Evolutionary conservation across 2,329 filamentous ascomycete genomes (phyloP).

Genomic region (Verticillium nonalfalfae): DNA sequence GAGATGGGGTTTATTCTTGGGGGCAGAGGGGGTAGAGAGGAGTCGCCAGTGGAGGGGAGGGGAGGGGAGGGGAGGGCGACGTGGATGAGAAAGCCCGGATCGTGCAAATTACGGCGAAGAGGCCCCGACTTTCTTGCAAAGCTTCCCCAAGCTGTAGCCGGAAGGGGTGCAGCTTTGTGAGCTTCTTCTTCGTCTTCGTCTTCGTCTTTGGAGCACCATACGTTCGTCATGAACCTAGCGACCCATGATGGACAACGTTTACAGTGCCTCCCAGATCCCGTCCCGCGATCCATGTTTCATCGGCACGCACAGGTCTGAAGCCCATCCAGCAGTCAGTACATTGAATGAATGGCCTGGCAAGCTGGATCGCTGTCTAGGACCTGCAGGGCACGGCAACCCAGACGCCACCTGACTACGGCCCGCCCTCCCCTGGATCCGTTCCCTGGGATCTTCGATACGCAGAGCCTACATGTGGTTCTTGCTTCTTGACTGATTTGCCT

Average conservation of each 20-base stretch:
- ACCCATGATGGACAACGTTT: too few species aligned
- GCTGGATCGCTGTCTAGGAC: not conserved
- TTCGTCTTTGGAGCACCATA: too few species aligned
- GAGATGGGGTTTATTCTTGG: not conserved
- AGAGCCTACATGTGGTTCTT: not conserved
- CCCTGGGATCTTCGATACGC: not conserved
- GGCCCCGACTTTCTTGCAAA: too few species aligned
- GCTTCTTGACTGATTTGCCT: not conserved
- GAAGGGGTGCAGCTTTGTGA: too few species aligned
- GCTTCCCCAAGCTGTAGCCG: too few species aligned
- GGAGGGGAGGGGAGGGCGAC: not conserved
- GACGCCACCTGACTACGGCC: not conserved
- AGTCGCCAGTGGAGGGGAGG: not conserved
- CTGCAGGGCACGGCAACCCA: not conserved
- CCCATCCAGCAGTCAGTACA: not conserved
- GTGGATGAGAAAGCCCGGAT: too few species aligned
- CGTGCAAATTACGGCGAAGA: too few species aligned
- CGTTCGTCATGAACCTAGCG: too few species aligned
- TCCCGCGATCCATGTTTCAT: not conserved
- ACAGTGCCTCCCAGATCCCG: not conserved
- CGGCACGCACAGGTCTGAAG: not conserved
- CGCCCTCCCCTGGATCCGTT: not conserved
- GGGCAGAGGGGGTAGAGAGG: not conserved
- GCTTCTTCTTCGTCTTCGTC: too few species aligned
- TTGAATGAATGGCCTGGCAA: too few species aligned